A percentile compares a stretch with the other conserved stretches of the same genome.
These are phyloP conservation scores for Beauveria sp. DNA, from an alignment of 2,329 filamentous ascomycete genomes.

Conservation along the genomic window DNA sequence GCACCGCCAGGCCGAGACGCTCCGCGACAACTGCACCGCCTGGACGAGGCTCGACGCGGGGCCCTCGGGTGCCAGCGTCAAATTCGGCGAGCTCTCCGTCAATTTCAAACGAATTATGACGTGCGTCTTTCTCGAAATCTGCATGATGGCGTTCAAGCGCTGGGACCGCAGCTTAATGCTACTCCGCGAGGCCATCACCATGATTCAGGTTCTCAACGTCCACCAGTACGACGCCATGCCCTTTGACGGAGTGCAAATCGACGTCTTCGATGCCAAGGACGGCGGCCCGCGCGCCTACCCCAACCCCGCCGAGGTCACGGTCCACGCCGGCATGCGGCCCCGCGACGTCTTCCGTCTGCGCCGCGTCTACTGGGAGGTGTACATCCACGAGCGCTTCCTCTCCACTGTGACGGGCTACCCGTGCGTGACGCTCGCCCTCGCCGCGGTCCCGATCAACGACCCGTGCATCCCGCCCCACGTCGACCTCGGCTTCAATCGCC, in stretches of 20 bases:
- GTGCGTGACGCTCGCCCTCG: constrained; percentile 26
- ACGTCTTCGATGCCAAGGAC: neutral
- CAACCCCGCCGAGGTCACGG: neutral
- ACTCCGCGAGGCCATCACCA: constrained; percentile 40
- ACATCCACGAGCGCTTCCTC: constrained; percentile 50
- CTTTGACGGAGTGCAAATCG: neutral
- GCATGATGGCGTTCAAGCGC: constrained; percentile 39
- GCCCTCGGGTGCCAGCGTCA: constrained; percentile 22
- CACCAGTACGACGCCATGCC: constrained; percentile 26
- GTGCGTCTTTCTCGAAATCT: constrained; percentile 46
- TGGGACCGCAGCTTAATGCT: constrained; percentile 42
- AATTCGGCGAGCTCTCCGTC: constrained; percentile 31
- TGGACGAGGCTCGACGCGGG: constrained; percentile 3
- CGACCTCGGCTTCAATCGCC: constrained; percentile 28
- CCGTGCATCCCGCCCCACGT: constrained; percentile 27
- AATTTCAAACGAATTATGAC: constrained; percentile 40
- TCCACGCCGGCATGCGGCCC: neutral
- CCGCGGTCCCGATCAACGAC: constrained; percentile 24
- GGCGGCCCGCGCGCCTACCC: neutral
- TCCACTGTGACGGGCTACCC: constrained; percentile 41
- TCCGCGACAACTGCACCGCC: constrained; percentile 18
- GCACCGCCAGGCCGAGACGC: constrained; percentile 20
- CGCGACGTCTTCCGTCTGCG: constrained; percentile 21
- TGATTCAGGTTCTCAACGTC: constrained; percentile 36
- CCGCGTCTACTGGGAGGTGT: constrained; percentile 47